Evolutionary conservation across 805 yeast species (phyloP).

Genomic region (Spathaspora girioi): DNA sequence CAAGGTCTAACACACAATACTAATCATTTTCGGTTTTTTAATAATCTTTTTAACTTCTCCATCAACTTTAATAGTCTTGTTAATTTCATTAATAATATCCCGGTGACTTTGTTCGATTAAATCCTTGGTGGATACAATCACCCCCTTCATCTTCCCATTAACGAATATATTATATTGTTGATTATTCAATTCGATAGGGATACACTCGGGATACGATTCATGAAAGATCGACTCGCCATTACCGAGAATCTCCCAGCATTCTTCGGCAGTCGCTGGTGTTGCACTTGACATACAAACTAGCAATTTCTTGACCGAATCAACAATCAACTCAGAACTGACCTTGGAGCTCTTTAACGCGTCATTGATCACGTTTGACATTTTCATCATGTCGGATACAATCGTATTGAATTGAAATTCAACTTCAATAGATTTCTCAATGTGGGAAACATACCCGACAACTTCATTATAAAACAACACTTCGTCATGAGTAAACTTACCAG

Average conservation of each 20-base stretch:
- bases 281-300: constrained; percentile 73
- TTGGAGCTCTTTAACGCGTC: constrained; percentile 29
- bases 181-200: constrained; percentile 35
- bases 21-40: constrained; percentile 47
- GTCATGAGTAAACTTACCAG: constrained; percentile 26
- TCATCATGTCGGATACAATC: constrained; percentile 86
- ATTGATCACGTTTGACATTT: constrained; percentile 48
- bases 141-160: constrained; percentile 66
- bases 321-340: constrained; percentile 38
- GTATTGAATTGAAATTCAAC: constrained; percentile 70
- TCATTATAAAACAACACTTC: constrained; percentile 62
- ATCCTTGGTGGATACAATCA: constrained; percentile 30
- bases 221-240: constrained; percentile 48
- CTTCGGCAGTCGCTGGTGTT: constrained; percentile 79
- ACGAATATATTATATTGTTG: constrained; percentile 57
- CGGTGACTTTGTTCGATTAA: constrained; percentile 32
- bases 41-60: constrained; percentile 49
- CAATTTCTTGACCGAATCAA: constrained; percentile 50
- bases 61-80: constrained; percentile 32
- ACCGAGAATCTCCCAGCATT: constrained; percentile 56
- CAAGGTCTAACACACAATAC: constrained; percentile 24
- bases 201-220: constrained; percentile 63
- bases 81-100: constrained; percentile 33
- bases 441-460: constrained; percentile 42
- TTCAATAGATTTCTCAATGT: constrained; percentile 59